These are phyloP conservation scores for Pythium myriotylum DNA, from an alignment of 352 stramenopile genomes.

Conservation along the genomic window DNA sequence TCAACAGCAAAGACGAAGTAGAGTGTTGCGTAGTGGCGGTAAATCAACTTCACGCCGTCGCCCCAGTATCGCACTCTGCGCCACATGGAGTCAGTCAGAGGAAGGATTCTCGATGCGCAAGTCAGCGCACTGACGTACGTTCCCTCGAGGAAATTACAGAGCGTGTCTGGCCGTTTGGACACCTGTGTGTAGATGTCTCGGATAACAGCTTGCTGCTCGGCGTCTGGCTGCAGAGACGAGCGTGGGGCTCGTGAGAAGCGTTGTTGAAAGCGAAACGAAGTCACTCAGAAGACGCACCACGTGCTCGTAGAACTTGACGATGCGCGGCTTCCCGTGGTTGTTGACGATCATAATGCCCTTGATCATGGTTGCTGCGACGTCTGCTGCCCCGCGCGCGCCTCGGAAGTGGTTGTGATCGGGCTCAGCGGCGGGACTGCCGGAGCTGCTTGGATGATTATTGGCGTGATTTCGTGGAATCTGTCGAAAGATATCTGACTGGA, in stretches of 20 bases:
- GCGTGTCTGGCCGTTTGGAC: conserved; percentile 96
- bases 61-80: conserved; percentile 92
- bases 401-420: not conserved
- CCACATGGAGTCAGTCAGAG: not conserved
- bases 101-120: not conserved
- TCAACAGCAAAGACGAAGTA: conserved; percentile 99
- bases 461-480: conserved; percentile 5
- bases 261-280: too few relatives aligned
- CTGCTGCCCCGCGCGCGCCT: not conserved
- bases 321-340: conserved; percentile 98
- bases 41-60: conserved; percentile 98
- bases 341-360: conserved; percentile 99
- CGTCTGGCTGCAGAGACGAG: conserved; percentile 76
- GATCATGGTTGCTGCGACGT: conserved; percentile 85
- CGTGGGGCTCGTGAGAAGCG: too few relatives aligned
- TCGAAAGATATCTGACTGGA: conserved; percentile 33
- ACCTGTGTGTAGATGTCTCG: conserved; percentile 98
- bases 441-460: conserved; percentile 6
- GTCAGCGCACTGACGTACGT: conserved; percentile 87
- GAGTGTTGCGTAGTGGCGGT: conserved; percentile 98
- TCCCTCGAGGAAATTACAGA: conserved; percentile 99
- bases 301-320: conserved; percentile 99
- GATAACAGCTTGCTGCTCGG: conserved; percentile 97
- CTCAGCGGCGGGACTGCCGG: not conserved
- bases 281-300: conserved; percentile 75